phyloP scores from a whole-genome alignment of 371 early-diverging fungal genomes.

The Apophysomyces trapeziformis region DNA sequence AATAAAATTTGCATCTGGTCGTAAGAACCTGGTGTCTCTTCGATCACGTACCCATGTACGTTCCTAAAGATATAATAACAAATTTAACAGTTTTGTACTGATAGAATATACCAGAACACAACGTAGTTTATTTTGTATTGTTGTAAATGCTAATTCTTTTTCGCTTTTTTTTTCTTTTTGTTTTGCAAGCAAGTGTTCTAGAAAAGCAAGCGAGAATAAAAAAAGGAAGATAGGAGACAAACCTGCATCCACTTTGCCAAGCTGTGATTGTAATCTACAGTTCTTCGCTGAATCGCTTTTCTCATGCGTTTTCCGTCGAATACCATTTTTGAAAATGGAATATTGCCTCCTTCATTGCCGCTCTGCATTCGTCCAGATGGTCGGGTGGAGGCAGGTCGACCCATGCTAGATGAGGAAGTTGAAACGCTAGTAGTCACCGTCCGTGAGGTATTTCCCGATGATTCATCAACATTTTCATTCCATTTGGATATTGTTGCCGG shows the following conservation, averaged over 20 bases:
- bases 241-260: conserved; percentile 86
- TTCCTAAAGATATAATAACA: conserved; percentile 39
- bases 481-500: conserved; percentile 2
- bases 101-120: conserved; percentile 13
- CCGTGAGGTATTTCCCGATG: conserved; percentile 4
- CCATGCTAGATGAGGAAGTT: conserved; percentile 6
- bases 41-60: conserved; percentile 67
- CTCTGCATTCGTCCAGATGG: conserved; percentile 25
- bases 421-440: background rate
- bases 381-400: conserved; percentile 12
- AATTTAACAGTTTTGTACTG: conserved; percentile 12
- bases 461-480: conserved; percentile 6
- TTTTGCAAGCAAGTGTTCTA: too few species aligned
- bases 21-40: conserved; percentile 65
- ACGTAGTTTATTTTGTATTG: conserved; percentile 21
- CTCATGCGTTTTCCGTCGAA: conserved; percentile 95
- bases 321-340: conserved; percentile 58
- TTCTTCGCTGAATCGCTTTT: conserved; percentile 93
- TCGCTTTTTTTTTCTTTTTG: background rate
- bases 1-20: conserved; percentile 89
- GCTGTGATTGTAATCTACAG: conserved; percentile 94
- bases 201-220: background rate
- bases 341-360: conserved; percentile 23
- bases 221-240: conserved; percentile 23
- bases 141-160: conserved; percentile 24